Base-by-base conservation (phyloP, 139 green algal species). In the Ostreobium quekettii region DNA sequence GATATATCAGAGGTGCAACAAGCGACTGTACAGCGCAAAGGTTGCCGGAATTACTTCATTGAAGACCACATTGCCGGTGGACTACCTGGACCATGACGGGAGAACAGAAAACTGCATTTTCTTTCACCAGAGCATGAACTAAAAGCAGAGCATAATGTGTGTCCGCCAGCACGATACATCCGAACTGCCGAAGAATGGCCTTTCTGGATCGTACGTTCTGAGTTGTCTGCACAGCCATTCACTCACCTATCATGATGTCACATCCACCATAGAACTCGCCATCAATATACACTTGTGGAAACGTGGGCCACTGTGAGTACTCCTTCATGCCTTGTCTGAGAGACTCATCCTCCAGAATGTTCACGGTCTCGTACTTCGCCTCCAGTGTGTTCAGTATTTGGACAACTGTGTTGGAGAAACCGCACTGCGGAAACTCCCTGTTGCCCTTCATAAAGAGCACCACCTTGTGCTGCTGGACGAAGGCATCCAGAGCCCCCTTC, bases 391-490 rank as follows among this genome's bases (percentile, higher is more conserved):
- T 92, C 1, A 97, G 72, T 59, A 98, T 96, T 72, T 95, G 88
- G 15, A 96, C 89, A 6, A 90, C 89, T 1, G 86, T 97, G 76
- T 96, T 96, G 59, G 79, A 92, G 78, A 98, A 99, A 48, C 93
- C 93, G 66, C 93, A 99, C 83, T 93, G 82, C 0, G 93, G 93
- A 42, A 94, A 90, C 74, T 90, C 64, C 49, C 82, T 86, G 6
- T 75, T 95, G 56, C 93, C 92, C 74, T 96, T 95, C 77, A 97
- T 97, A 80, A 95, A 97, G 11, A 96, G 72, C 2, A 95, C 82
- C 24, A 95, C 68, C 63, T 91, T 92, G 85, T 95, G 83, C 4
- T 83, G 49, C 2, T 24, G 6, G 28, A 96, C 66, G 30, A 92
- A 87, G 11, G 76, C 73, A 33, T 95, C 86, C 26, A 96, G 80